A percentile compares a stretch with the other conserved stretches of the same genome.
These are phyloP conservation scores for Rhodotorula glutinis DNA, from an alignment of 1,284 basidiomycete genomes.

Conservation along the genomic window DNA sequence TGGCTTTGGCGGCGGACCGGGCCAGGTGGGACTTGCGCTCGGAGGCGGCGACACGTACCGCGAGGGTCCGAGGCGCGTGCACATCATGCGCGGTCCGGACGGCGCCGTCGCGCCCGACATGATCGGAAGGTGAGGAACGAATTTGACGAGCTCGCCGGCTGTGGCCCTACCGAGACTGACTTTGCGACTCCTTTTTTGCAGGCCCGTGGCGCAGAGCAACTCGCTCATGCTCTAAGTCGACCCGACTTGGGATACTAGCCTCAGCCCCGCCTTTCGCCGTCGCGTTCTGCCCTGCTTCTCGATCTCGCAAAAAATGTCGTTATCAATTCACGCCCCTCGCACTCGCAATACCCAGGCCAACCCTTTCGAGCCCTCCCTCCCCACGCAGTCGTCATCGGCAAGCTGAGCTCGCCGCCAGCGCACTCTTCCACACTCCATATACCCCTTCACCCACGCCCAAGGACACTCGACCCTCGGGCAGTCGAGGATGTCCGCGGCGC, in stretches of 20 bases:
- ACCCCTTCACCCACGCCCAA: too few relatives aligned
- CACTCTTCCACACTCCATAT: too few relatives aligned
- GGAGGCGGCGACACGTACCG: constrained; percentile 20
- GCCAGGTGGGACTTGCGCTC: constrained; percentile 13
- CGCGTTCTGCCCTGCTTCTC: background rate
- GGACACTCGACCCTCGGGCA: too few relatives aligned
- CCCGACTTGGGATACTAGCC: too few relatives aligned
- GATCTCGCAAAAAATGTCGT: background rate
- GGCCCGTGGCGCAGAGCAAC: constrained; percentile 33
- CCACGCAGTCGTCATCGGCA: too few relatives aligned
- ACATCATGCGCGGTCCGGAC: constrained; percentile 26
- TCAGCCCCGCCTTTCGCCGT: background rate
- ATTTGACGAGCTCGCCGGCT: too few relatives aligned
- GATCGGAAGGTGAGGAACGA: constrained; percentile 37
- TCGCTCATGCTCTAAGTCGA: constrained; percentile 35
- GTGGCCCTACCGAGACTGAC: too few relatives aligned
- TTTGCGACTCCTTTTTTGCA: background rate
- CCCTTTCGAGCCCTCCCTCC: too few relatives aligned
- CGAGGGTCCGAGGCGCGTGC: constrained; percentile 29
- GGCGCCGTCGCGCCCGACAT: constrained; percentile 18
- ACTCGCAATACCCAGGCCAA: too few relatives aligned
- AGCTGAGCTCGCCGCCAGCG: too few relatives aligned
- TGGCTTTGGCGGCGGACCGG: background rate
- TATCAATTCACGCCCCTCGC: too few relatives aligned
- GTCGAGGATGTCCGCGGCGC: too few relatives aligned